Evolutionary conservation across 192 early-diverging fungal species (phyloP).

Genomic region (Coemansia sp.): DNA sequence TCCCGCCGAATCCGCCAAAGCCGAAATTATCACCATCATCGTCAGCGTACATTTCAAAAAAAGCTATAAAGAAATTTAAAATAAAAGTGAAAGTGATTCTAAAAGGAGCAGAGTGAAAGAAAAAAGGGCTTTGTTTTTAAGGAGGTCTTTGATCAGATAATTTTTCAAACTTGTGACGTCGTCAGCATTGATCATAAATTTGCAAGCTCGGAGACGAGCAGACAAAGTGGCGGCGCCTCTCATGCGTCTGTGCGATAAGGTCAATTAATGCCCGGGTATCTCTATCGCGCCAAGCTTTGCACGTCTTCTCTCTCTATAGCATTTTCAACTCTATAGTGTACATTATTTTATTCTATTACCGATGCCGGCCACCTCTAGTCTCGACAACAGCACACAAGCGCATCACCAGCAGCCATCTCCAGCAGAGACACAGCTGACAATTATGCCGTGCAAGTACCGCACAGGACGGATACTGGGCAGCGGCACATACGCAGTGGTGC

Average conservation of each 20-base stretch:
- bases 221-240: not conserved
- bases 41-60: not conserved
- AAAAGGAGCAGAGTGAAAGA: not conserved
- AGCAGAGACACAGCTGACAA: not conserved
- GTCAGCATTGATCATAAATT: not conserved
- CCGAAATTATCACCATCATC: constrained; percentile 18
- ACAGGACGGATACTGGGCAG: constrained; percentile 31
- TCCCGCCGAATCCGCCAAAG: constrained; percentile 17
- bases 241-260: not conserved
- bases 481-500: constrained; percentile 54
- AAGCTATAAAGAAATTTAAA: not conserved
- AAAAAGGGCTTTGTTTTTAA: too few relatives aligned
- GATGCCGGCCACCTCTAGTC: not conserved
- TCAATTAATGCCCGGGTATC: not conserved
- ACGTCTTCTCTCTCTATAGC: too few relatives aligned
- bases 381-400: not conserved
- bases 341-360: not conserved
- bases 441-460: constrained; percentile 51
- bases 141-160: not conserved
- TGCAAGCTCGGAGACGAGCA: not conserved
- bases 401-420: not conserved
- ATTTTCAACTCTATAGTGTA: not conserved
- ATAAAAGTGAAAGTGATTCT: not conserved
- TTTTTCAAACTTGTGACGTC: not conserved
- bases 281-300: not conserved